These are phyloP conservation scores for Curvularia lunata DNA, from an alignment of 2,329 filamentous ascomycete species.

Conservation along the genomic window DNA sequence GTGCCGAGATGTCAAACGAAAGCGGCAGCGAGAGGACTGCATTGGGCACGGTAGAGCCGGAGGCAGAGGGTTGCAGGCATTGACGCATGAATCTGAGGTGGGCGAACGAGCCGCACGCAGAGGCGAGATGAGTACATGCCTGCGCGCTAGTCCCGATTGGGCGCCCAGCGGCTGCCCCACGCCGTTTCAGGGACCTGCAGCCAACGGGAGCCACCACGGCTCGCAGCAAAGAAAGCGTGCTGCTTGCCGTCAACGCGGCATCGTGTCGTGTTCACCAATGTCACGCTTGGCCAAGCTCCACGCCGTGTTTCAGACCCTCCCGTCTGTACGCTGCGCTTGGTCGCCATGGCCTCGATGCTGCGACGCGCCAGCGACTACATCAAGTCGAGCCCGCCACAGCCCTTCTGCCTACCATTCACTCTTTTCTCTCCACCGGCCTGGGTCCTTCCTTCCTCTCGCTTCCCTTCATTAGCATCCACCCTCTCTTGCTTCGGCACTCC, in stretches of 20 bases:
- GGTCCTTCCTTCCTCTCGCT: constrained; percentile 31
- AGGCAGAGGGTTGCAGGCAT: not conserved
- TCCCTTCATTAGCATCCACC: constrained; percentile 42
- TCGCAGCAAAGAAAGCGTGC: constrained; percentile 3
- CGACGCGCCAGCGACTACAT: constrained; percentile 36
- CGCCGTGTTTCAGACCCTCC: constrained; percentile 44
- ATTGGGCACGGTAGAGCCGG: not conserved
- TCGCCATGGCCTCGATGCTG: constrained; percentile 32
- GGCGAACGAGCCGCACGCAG: not conserved
- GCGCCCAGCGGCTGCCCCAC: constrained; percentile 13
- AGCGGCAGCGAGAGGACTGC: too few relatives aligned
- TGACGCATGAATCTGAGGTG: not conserved
- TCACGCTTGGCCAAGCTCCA: constrained; percentile 37
- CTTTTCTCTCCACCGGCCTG: constrained; percentile 18
- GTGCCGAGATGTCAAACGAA: not conserved
- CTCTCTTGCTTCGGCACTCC: constrained; percentile 22
- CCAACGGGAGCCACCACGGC: constrained; percentile 24
- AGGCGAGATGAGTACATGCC: not conserved
- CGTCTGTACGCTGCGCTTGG: constrained; percentile 43
- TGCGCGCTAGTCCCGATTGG: constrained; percentile 18
- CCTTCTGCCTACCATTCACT: constrained; percentile 1
- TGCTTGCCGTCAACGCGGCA: constrained; percentile 31
- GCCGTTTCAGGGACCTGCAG: constrained; percentile 25
- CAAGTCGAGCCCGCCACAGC: constrained; percentile 28
- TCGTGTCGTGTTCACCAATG: constrained; percentile 34